A percentile compares a stretch with the other conserved stretches of the same genome.
Conservation (phyloP, 768 basidiomycete genomes). For the Paxillus rubicundulus region DNA sequence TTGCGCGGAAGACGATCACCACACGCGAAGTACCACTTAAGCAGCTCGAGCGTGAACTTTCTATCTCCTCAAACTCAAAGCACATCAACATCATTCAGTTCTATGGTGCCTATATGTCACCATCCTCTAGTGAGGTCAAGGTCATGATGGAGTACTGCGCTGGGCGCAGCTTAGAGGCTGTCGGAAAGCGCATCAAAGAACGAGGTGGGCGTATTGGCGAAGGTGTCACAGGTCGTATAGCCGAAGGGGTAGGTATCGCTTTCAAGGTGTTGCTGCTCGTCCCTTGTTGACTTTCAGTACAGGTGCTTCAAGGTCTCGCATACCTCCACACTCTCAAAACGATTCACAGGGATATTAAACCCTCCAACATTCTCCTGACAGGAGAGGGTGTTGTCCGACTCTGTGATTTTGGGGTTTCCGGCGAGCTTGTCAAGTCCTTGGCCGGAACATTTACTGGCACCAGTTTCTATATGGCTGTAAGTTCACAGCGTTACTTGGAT, state of each 20-base stretch:
- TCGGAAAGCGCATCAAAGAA: slow-evolving; percentile 81
- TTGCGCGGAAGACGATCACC: slow-evolving; percentile 95
- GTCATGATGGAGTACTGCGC: slow-evolving; percentile 92
- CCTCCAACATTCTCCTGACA: slow-evolving; percentile 89
- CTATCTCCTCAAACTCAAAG: slow-evolving; percentile 80
- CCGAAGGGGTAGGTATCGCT: slow-evolving; percentile 73
- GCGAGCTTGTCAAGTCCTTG: slow-evolving; percentile 85
- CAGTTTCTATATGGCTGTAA: slow-evolving; percentile 97
- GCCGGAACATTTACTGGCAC: slow-evolving; percentile 98
- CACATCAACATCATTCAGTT: slow-evolving; percentile 89
- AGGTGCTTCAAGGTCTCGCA: slow-evolving; percentile 88
- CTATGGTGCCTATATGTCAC: slow-evolving; percentile 88
- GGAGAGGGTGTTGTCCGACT: slow-evolving; percentile 88
- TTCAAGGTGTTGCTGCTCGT: background rate
- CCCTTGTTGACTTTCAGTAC: slow-evolving; percentile 12
- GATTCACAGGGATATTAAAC: slow-evolving; percentile 96
- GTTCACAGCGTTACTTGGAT: slow-evolving; percentile 32
- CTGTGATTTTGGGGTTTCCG: slow-evolving; percentile 96
- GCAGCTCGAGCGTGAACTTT: slow-evolving; percentile 90
- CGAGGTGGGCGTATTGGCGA: slow-evolving; percentile 79
- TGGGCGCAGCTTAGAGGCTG: slow-evolving; percentile 85
- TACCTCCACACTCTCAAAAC: slow-evolving; percentile 90
- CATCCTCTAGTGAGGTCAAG: slow-evolving; percentile 88
- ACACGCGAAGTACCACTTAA: slow-evolving; percentile 87
- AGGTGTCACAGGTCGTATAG: slow-evolving; percentile 85